Percentiles rank a stretch among this genome's conserved stretches.
Evolutionary conservation across 2,329 filamentous ascomycete genomes (phyloP).

Genomic region (Fragosphaeria purpurea): DNA sequence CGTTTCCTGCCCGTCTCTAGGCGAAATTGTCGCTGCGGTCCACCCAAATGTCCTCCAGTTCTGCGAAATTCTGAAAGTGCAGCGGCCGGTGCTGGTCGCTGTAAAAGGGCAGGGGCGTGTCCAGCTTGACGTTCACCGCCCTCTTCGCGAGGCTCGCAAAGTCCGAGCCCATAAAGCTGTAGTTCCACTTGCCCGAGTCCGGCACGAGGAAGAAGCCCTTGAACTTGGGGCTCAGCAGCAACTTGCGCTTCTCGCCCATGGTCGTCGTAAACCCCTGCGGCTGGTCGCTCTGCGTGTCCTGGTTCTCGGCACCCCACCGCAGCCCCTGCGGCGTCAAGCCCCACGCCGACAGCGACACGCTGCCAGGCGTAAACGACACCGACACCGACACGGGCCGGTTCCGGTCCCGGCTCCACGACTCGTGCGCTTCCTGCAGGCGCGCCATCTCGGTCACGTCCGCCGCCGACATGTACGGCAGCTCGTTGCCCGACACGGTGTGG

Average conservation of each 20-base stretch:
- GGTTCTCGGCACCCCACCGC: slow-evolving; percentile 96
- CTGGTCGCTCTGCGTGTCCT: slow-evolving; percentile 82
- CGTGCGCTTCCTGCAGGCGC: slow-evolving; percentile 74
- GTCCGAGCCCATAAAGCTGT: slow-evolving; percentile 89
- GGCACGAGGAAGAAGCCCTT: slow-evolving; percentile 94
- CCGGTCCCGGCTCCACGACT: slow-evolving; percentile 55
- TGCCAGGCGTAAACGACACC: slow-evolving; percentile 92
- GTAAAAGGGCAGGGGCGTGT: slow-evolving; percentile 85
- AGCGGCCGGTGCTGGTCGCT: slow-evolving; percentile 83
- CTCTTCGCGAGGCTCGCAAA: slow-evolving; percentile 88
- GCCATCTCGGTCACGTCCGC: slow-evolving; percentile 92
- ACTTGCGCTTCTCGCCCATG: slow-evolving; percentile 92
- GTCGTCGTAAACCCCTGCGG: slow-evolving; percentile 84
- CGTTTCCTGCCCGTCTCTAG: slow-evolving; percentile 25
- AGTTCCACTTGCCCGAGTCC: slow-evolving; percentile 87
- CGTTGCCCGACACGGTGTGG: slow-evolving; percentile 89
- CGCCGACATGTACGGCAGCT: slow-evolving; percentile 92
- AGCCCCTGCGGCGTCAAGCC: slow-evolving; percentile 83
- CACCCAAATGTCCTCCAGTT: slow-evolving; percentile 94
- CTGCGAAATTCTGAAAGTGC: slow-evolving; percentile 95
- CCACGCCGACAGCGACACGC: slow-evolving; percentile 90
- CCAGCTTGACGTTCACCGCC: slow-evolving; percentile 81
- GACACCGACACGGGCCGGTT: slow-evolving; percentile 91
- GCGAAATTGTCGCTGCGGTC: slow-evolving; percentile 90
- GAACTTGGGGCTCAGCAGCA: slow-evolving; percentile 86